These are phyloP conservation scores for Mycena maculata DNA, from an alignment of 768 basidiomycete species.

Conservation along the genomic window DNA sequence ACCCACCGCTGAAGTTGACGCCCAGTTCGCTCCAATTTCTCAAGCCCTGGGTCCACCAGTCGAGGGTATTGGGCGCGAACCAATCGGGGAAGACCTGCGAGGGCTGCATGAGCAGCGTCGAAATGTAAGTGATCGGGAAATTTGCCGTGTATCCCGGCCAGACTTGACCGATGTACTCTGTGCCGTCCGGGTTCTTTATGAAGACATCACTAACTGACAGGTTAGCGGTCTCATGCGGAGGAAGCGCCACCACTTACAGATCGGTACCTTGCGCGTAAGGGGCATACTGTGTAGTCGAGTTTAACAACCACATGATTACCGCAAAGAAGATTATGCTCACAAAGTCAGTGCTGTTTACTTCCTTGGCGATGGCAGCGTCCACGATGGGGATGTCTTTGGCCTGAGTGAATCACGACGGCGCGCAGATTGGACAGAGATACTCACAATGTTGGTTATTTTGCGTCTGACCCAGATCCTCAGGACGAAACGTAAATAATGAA, in stretches of 20 bases:
- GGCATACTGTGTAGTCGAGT: constrained; percentile 61
- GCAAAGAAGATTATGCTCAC: constrained; percentile 52
- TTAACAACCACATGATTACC: too few relatives aligned
- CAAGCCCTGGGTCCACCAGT: constrained; percentile 73
- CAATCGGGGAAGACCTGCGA: constrained; percentile 67
- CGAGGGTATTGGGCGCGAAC: constrained; percentile 63
- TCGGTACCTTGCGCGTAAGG: constrained; percentile 74
- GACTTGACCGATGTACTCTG: constrained; percentile 78
- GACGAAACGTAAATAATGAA: background rate
- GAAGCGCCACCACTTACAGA: constrained; percentile 56
- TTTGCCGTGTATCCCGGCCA: constrained; percentile 82
- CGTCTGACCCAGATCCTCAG: background rate
- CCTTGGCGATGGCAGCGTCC: constrained; percentile 70
- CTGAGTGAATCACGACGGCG: background rate
- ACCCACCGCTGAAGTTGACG: constrained; percentile 55
- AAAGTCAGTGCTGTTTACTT: constrained; percentile 68
- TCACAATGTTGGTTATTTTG: constrained; percentile 61
- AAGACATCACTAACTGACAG: too few relatives aligned
- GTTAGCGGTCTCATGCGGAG: too few relatives aligned
- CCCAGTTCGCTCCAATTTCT: constrained; percentile 64
- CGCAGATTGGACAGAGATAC: constrained; percentile 18
- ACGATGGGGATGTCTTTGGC: constrained; percentile 77
- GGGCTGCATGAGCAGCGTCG: too few relatives aligned
- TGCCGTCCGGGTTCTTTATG: constrained; percentile 80
- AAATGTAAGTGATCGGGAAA: too few relatives aligned